These are phyloP conservation scores for Paxillus ammoniavirescens DNA, from an alignment of 768 basidiomycete species.

Conservation along the genomic window DNA sequence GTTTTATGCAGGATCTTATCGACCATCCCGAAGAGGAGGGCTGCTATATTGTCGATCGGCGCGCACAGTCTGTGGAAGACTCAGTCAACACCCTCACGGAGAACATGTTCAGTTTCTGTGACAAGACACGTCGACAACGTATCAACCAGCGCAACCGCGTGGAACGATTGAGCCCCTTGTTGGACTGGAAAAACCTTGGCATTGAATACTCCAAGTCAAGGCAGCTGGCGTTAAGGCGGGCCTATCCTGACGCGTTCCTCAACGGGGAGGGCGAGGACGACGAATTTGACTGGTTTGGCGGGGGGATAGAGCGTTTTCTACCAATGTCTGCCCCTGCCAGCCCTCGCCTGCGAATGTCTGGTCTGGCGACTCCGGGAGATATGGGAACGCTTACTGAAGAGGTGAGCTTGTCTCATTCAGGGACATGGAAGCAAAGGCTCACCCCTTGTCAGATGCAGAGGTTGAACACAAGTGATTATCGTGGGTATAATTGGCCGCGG, in stretches of 20 bases:
- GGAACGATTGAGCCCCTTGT: constrained; percentile 85
- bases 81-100: constrained; percentile 82
- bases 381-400: constrained; percentile 88
- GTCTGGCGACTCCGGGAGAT: constrained; percentile 90
- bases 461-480: constrained; percentile 84
- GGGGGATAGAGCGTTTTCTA: constrained; percentile 65
- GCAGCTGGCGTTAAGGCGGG: constrained; percentile 86
- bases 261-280: constrained; percentile 52
- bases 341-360: constrained; percentile 71
- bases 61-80: constrained; percentile 86
- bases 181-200: constrained; percentile 99
- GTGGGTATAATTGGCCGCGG: constrained; percentile 55
- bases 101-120: constrained; percentile 70
- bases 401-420: constrained; percentile 37
- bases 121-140: constrained; percentile 89
- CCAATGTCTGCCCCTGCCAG: constrained; percentile 84
- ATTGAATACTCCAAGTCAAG: constrained; percentile 96
- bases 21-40: constrained; percentile 94
- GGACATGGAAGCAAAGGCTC: neutral
- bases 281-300: constrained; percentile 35
- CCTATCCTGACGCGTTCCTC: constrained; percentile 93
- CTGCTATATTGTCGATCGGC: constrained; percentile 94
- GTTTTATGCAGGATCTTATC: constrained; percentile 98
- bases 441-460: constrained; percentile 67
- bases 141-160: constrained; percentile 99